Evolutionary conservation across 1,284 basidiomycete species (phyloP).

Genomic region (Ceratobasidium sp.): DNA sequence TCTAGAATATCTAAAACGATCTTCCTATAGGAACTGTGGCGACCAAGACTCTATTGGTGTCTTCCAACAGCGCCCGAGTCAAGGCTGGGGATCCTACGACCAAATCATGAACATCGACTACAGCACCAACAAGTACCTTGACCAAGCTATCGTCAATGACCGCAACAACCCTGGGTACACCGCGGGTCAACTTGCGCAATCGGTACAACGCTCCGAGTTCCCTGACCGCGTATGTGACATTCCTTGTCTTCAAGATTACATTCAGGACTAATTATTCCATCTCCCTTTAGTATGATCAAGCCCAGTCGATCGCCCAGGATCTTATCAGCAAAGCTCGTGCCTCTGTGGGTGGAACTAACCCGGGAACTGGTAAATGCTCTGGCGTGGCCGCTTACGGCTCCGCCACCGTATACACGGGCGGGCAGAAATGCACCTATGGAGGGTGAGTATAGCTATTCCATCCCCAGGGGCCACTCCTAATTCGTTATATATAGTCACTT

Average conservation of each 20-base stretch:
- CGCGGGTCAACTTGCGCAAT: slow-evolving; percentile 37
- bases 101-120: slow-evolving; percentile 39
- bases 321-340: slow-evolving; percentile 20
- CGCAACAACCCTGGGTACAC: slow-evolving; percentile 26
- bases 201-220: slow-evolving; percentile 36
- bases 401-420: background rate
- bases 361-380: slow-evolving; percentile 16
- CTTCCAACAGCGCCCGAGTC: slow-evolving; percentile 39
- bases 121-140: slow-evolving; percentile 30
- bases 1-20: background rate
- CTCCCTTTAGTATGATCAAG: slow-evolving; percentile 21
- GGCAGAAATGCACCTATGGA: slow-evolving; percentile 23
- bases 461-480: background rate
- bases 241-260: background rate
- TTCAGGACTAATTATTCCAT: background rate
- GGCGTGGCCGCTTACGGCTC: slow-evolving; percentile 24
- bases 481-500: background rate
- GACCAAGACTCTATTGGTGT: slow-evolving; percentile 38
- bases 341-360: slow-evolving; percentile 14
- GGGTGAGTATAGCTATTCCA: background rate
- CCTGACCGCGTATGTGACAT: slow-evolving; percentile 15
- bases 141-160: slow-evolving; percentile 36
- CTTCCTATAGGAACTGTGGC: slow-evolving; percentile 25
- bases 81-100: slow-evolving; percentile 37
- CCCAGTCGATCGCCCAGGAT: slow-evolving; percentile 20